phyloP scores from a whole-genome alignment of 495 filamentous ascomycete species.

The Tuber calosporum region DNA sequence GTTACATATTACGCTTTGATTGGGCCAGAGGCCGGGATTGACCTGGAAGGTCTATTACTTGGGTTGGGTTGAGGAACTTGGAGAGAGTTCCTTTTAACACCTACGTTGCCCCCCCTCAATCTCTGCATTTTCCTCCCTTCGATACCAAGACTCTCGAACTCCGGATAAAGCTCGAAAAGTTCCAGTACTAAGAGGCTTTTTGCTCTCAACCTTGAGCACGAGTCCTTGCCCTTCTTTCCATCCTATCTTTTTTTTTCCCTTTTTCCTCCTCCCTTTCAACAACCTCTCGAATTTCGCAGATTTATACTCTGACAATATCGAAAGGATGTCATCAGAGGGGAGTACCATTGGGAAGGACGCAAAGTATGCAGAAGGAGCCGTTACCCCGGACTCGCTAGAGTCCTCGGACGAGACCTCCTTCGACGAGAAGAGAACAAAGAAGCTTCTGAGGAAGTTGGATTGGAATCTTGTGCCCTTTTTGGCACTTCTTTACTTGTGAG shows the following conservation, averaged over 20 bases:
- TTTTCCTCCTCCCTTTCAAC: background rate
- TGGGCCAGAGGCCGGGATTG: background rate
- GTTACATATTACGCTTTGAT: background rate
- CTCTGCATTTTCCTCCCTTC: background rate
- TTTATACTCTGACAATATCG: background rate
- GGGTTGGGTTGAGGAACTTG: background rate
- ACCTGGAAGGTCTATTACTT: background rate
- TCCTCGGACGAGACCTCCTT: conserved; percentile 28
- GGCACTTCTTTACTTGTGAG: conserved; percentile 49
- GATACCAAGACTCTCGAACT: background rate
- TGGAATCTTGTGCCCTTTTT: conserved; percentile 50
- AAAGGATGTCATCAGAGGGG: background rate
- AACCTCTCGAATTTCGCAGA: background rate
- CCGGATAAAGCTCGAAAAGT: conserved; percentile 5
- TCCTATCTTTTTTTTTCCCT: conserved; percentile 1
- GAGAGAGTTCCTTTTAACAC: background rate
- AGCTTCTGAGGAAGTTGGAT: conserved; percentile 50
- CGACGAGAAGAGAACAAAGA: conserved; percentile 42
- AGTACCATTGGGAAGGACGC: conserved; percentile 7
- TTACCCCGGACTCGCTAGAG: conserved; percentile 30
- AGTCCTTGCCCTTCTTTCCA: background rate
- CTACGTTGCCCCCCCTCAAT: background rate
- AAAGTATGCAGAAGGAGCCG: conserved; percentile 13
- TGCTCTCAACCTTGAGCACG: conserved; percentile 3
- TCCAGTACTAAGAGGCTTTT: background rate